Evolutionary conservation across 208 protist genomes (phyloP).

Genomic region (Phytomonas serpens): DNA sequence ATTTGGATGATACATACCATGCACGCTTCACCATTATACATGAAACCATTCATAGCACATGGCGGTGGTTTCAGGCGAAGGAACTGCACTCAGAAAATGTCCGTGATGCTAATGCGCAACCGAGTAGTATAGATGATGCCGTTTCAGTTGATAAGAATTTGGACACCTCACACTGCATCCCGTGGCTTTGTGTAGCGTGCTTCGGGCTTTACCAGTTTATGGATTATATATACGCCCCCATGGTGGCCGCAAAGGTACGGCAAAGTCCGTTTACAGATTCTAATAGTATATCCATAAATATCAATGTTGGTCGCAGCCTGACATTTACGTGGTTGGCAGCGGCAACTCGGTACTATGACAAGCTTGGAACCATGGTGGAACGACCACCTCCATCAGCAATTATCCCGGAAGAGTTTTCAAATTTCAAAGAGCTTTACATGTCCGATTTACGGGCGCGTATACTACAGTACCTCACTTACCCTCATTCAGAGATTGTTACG

Average conservation of each 20-base stretch:
- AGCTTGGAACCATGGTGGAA: constrained; percentile 19
- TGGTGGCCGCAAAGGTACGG: constrained; percentile 54
- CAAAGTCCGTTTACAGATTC: constrained; percentile 60
- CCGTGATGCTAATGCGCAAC: not conserved
- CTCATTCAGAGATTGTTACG: constrained; percentile 19
- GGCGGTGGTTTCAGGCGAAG: constrained; percentile 34
- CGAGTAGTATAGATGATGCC: not conserved
- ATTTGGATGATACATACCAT: constrained; percentile 51
- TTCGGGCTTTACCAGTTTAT: constrained; percentile 84
- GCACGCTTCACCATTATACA: constrained; percentile 66
- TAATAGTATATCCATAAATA: constrained; percentile 58
- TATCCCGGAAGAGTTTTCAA: constrained; percentile 70
- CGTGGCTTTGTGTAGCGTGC: constrained; percentile 69
- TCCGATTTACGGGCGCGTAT: constrained; percentile 68
- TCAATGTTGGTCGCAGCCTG: constrained; percentile 74
- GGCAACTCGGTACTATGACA: constrained; percentile 59
- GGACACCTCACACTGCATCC: constrained; percentile 20
- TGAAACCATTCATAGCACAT: constrained; percentile 44
- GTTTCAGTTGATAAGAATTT: constrained; percentile 25
- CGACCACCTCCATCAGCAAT: constrained; percentile 17
- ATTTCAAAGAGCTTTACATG: constrained; percentile 89
- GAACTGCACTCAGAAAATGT: not conserved
- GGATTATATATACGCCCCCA: constrained; percentile 59
- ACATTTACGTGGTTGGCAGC: constrained; percentile 80
- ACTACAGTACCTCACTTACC: constrained; percentile 43